Conservation (phyloP, 768 basidiomycete species). For the Cystobasidium ongulense region DNA sequence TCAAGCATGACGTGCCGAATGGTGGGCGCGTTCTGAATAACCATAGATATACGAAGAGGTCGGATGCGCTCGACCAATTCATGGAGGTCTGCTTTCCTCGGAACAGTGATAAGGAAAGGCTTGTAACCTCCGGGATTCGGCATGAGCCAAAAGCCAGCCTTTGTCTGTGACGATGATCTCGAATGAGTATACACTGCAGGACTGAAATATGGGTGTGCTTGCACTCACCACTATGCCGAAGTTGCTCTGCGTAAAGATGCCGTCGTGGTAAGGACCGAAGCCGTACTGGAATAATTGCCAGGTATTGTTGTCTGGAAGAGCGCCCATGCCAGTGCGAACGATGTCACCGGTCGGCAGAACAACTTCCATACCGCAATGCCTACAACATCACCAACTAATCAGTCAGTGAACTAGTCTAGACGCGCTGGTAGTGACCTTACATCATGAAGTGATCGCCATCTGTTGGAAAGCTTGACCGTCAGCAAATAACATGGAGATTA, state of each 20-base stretch:
- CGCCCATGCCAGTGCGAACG: slow-evolving; percentile 36
- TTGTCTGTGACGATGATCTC: slow-evolving; percentile 23
- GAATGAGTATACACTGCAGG: background rate
- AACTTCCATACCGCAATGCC: slow-evolving; percentile 38
- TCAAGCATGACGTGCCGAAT: slow-evolving; percentile 31
- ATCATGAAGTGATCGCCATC: slow-evolving; percentile 36
- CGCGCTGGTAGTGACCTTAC: background rate
- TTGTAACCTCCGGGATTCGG: slow-evolving; percentile 31
- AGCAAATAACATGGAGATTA: no score
- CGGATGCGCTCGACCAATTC: slow-evolving; percentile 18
- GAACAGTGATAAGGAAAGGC: slow-evolving; percentile 36
- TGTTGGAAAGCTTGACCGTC: no score
- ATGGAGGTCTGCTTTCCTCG: slow-evolving; percentile 25
- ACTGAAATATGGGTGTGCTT: background rate
- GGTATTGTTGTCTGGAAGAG: slow-evolving; percentile 29
- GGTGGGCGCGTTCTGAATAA: slow-evolving; percentile 21
- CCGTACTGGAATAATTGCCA: slow-evolving; percentile 36
- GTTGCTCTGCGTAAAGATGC: slow-evolving; percentile 37
- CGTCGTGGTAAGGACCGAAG: slow-evolving; percentile 35
- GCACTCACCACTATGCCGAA: slow-evolving; percentile 27
- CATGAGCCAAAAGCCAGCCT: slow-evolving; percentile 36
- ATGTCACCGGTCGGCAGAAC: slow-evolving; percentile 37
- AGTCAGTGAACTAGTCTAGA: no score
- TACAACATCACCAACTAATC: background rate
- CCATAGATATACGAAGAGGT: slow-evolving; percentile 2